Evolutionary conservation across 768 basidiomycete species (phyloP).

Genomic region (Piloderma croceum): DNA sequence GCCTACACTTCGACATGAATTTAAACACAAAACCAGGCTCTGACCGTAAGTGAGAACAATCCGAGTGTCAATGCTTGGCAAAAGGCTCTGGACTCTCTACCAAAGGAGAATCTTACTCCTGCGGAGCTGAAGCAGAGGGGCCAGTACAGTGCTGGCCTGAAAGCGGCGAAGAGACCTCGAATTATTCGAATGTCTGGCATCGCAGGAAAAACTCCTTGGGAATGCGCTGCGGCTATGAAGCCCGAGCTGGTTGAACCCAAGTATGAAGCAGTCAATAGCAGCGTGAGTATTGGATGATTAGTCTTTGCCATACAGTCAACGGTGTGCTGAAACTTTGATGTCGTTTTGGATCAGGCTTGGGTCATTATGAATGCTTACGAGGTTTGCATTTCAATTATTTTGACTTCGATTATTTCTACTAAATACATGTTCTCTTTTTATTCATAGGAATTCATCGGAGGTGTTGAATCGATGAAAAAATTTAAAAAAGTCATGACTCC

Average conservation of each 20-base stretch:
- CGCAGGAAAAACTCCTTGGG: neutral
- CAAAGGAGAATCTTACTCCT: constrained; percentile 22
- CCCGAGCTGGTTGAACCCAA: too few species aligned
- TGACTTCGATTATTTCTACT: too few species aligned
- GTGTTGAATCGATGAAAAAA: constrained; percentile 22
- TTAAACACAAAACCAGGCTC: neutral
- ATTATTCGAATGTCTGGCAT: neutral
- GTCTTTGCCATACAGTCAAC: too few species aligned
- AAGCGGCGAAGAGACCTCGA: constrained; percentile 16
- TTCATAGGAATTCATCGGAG: constrained; percentile 27
- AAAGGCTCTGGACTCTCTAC: constrained; percentile 27
- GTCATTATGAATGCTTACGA: too few species aligned
- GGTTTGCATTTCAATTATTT: too few species aligned
- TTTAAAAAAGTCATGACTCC: constrained; percentile 6
- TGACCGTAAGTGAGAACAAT: constrained; percentile 20
- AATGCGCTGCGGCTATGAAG: neutral
- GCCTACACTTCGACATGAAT: neutral
- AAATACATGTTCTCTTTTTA: neutral
- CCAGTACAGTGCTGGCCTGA: constrained; percentile 29
- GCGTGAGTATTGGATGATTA: too few species aligned
- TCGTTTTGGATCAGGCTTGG: too few species aligned
- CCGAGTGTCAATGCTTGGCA: constrained; percentile 24
- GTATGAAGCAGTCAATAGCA: too few species aligned
- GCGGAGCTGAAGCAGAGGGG: constrained; percentile 29
- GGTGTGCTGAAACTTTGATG: too few species aligned